Evolutionary conservation across 352 stramenopile species (phyloP), one percentile per base, ranked within the genome.

Genomic region (Pythium monospermum): DNA sequence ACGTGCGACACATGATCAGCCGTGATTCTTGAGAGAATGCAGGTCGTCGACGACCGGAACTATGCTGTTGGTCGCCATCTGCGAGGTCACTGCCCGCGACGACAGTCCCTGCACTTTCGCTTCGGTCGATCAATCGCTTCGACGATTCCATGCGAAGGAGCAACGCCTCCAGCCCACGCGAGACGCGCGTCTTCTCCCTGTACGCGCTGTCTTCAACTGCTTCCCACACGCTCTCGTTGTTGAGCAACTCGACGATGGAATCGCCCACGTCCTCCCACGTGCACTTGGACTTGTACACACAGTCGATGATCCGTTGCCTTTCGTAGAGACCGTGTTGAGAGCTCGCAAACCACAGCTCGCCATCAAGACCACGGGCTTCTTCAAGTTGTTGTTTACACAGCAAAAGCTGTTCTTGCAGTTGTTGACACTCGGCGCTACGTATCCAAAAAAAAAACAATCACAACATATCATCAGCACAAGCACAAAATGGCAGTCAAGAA

Each of bases 191-290:
- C 27, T 82, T 82, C 27, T 73, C 61, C 16, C 62, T 54, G 7
- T 58, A 59, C 31, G 71, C 69, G 27, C 69, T 76, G 35, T 68
- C 42, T 50, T 83, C 67, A 3, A 85, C 73, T 1, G 69, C 73
- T 19, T 70, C 50, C 76, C 76, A 87, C 3, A 87, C 52, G 35
- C 79, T 49, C 22, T 87, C 73, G 41, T 81, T 85, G 49, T 83
- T 87, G 6, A 87, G 57, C 5, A 87, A 53, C 47, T 87, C 73
- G 2, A 75, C 50, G 16, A 87, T 49, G 1, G 76, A 55, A 2
- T 71, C 71, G 1, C 76, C 76, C 10, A 87, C 71, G 28, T 82
- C 61, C 36, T 73, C 56, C 76, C 73, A 87, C 26, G 57, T 70
- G 28, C 73, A 77, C 35, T 78, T 76, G 33, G 62, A 62, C n/a